Conservation (phyloP, 768 basidiomycete species). For the Baorangia bicolor region DNA sequence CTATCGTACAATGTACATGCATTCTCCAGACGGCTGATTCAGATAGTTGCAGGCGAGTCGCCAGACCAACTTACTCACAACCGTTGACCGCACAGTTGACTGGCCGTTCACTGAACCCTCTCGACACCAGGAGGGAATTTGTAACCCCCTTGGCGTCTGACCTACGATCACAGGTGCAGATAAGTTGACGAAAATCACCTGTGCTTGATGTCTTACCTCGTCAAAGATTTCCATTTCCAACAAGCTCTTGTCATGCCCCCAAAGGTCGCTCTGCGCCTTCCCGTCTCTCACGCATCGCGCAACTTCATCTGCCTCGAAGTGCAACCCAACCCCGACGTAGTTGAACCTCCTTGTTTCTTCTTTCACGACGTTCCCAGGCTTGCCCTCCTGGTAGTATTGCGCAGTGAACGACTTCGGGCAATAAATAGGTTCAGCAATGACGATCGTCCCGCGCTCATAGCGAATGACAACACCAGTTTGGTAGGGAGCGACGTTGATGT, state of each 20-base stretch:
- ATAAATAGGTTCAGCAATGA: constrained; percentile 63
- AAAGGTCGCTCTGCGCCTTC: constrained; percentile 68
- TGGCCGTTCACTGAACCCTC: constrained; percentile 28
- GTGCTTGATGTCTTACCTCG: constrained; percentile 47
- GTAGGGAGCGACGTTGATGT: constrained; percentile 50
- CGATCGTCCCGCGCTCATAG: constrained; percentile 71
- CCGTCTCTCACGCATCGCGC: constrained; percentile 74
- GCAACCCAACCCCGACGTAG: constrained; percentile 71
- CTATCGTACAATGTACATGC: background rate
- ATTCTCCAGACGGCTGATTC: background rate
- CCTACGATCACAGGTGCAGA: constrained; percentile 36
- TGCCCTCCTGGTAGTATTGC: constrained; percentile 53
- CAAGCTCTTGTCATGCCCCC: constrained; percentile 79
- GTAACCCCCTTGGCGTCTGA: constrained; percentile 68
- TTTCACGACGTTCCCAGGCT: constrained; percentile 38
- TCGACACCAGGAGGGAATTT: constrained; percentile 63
- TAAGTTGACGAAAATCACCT: constrained; percentile 8
- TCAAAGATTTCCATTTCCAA: constrained; percentile 86
- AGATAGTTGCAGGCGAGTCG: background rate
- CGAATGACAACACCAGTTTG: constrained; percentile 64
- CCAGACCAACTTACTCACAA: background rate
- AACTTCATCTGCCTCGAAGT: constrained; percentile 88
- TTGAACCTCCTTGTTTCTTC: constrained; percentile 62
- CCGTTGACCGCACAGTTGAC: background rate
- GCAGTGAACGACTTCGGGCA: constrained; percentile 66